Evolutionary conservation across 768 basidiomycete genomes (phyloP).

Genomic region (Boletus patriciae): DNA sequence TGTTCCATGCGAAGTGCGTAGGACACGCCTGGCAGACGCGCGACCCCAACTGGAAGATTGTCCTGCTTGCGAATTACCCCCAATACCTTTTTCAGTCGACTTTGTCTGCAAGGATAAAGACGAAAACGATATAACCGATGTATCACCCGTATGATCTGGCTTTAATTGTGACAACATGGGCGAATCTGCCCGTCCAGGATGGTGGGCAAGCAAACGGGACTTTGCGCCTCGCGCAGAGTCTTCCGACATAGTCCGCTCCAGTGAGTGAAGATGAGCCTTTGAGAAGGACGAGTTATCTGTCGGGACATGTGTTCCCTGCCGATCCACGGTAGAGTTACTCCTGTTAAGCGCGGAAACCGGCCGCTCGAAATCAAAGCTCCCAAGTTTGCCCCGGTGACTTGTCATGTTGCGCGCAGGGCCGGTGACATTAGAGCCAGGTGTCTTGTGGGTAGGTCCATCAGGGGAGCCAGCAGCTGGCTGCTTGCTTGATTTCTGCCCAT

Average conservation of each 20-base stretch:
- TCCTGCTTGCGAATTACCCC: slow-evolving; percentile 30
- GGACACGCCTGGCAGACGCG: slow-evolving; percentile 43
- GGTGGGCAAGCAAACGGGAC: slow-evolving; percentile 7
- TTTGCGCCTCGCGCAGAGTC: slow-evolving; percentile 26
- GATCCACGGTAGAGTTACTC: slow-evolving; percentile 30
- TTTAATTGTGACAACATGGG: slow-evolving; percentile 27
- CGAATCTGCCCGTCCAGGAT: slow-evolving; percentile 19
- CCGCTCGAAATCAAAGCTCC: slow-evolving; percentile 76
- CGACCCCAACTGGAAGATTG: slow-evolving; percentile 61
- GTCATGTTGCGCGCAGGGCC: slow-evolving; percentile 29
- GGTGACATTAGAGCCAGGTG: slow-evolving; percentile 4
- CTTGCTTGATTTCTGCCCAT: slow-evolving; percentile 29
- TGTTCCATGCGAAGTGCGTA: slow-evolving; percentile 51
- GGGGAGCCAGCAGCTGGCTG: slow-evolving; percentile 13
- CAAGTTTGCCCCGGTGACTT: slow-evolving; percentile 56
- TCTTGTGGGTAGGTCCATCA: slow-evolving; percentile 8
- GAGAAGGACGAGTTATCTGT: slow-evolving; percentile 9
- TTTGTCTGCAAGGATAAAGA: slow-evolving; percentile 42
- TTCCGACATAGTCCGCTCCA: slow-evolving; percentile 28
- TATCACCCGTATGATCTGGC: slow-evolving; percentile 39
- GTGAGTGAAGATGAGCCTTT: slow-evolving; percentile 14
- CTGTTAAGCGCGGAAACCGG: slow-evolving; percentile 45
- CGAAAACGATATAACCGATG: slow-evolving; percentile 35
- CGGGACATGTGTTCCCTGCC: slow-evolving; percentile 5
- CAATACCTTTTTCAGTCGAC: slow-evolving; percentile 30